Evolutionary conservation across 495 filamentous ascomycete species (phyloP), one percentile per base, ranked within the genome.

Genomic region (Hypoxylon rickii): DNA sequence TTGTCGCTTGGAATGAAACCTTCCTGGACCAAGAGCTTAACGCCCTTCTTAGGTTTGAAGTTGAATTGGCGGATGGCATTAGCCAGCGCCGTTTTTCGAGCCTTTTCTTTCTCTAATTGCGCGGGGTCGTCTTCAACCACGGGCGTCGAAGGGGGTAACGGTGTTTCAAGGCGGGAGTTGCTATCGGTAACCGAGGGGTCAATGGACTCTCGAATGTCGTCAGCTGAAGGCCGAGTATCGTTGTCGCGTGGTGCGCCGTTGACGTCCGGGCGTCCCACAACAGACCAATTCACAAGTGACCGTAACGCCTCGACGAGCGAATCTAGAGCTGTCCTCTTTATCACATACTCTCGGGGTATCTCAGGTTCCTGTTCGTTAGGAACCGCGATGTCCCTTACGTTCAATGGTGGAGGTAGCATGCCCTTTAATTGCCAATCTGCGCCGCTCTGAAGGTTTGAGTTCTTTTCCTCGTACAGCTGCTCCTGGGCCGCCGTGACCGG

Each of bases 1-100:
- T 76, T 76, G 41, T 87, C 79, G 32, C 86, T 89, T 13, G 77
- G 73, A 43, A 99, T 95, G 70, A 99, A 97, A 0, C 90, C 89
- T 39, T 94, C 86, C 45, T 87, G 78, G 21, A 97, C 62, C 7
- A 97, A 75, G 3, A 85, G 69, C 70, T 96, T 96, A 66, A 99
- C 83, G 8, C 94, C 94, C 26, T 89, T 85, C 68, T 97, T 99
- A 2, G 95, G 90, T 67, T 99, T 99, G 79, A 90, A 97, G 67
- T 99, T 99, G 77, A 99, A 99, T 51, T 90, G 89, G 33, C 87
- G 86, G 57, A 96, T 86, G 1, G 88, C 90, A 58, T 95, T 92
- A 33, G 84, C 87, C 50, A 96, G 75, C 3, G 93, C 93, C 20
- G 90, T 97, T 74, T 99, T 99, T 34, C 87, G 81, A 54, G 90